Evolutionary conservation across 164 flowering plant genomes (phyloP).

Genomic region (Sextonia rubra): DNA sequence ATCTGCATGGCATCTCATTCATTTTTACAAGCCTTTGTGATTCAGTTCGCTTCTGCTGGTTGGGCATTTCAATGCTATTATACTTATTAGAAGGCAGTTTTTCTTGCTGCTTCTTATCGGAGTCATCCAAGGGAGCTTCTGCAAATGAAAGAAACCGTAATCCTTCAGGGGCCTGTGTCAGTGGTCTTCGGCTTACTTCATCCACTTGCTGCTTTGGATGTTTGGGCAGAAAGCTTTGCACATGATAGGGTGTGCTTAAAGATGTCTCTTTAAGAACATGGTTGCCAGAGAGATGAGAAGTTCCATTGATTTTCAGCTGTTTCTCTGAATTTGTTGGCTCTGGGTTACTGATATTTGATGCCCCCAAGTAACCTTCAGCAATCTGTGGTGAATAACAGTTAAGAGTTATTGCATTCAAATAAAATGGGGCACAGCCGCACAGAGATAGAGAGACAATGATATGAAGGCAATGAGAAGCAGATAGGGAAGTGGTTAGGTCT

Average conservation of each 20-base stretch:
- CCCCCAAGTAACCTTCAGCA: conserved; percentile 20
- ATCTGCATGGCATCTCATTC: conserved; percentile 8
- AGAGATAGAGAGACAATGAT: too few species aligned
- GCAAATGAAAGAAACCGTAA: conserved; percentile 34
- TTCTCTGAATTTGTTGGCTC: conserved; percentile 24
- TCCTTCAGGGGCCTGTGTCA: conserved; percentile 48
- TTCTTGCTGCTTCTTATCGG: conserved; percentile 16
- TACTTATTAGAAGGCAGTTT: neutral
- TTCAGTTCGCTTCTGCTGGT: conserved; percentile 6
- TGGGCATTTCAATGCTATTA: too few species aligned
- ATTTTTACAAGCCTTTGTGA: conserved; percentile 16
- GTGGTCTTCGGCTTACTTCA: conserved; percentile 20
- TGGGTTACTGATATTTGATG: conserved; percentile 22
- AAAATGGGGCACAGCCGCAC: too few species aligned
- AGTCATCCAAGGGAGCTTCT: conserved; percentile 18
- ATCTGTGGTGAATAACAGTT: conserved; percentile 16
- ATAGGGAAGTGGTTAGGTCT: too few species aligned
- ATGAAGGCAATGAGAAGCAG: too few species aligned
- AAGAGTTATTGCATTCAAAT: too few species aligned
- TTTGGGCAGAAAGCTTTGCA: conserved; percentile 13
- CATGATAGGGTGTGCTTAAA: conserved; percentile 10
- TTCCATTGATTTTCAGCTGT: conserved; percentile 10
- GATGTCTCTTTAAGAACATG: conserved; percentile 6
- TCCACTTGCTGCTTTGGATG: conserved; percentile 16
- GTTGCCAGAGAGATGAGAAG: conserved; percentile 10